These are phyloP conservation scores for Xylaria sp. DNA, from an alignment of 2,329 filamentous ascomycete genomes.

Conservation along the genomic window DNA sequence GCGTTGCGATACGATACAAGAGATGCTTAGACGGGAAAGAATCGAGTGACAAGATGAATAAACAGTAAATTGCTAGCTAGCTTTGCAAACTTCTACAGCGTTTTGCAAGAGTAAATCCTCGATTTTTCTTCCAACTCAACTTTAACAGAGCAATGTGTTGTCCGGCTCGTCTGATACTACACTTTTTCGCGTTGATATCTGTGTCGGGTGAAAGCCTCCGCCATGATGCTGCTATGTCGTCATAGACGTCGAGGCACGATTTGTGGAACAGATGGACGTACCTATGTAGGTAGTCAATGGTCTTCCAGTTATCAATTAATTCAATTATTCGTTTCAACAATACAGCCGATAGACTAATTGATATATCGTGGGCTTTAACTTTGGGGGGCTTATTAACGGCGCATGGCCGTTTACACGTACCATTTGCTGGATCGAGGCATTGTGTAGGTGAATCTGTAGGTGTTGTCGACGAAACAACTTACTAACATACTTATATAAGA, in stretches of 20 bases:
- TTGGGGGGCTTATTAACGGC: too few relatives aligned
- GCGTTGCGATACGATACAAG: not conserved
- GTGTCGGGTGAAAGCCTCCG: not conserved
- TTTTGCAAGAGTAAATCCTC: not conserved
- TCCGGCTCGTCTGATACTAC: not conserved
- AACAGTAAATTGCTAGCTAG: not conserved
- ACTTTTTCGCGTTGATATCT: not conserved
- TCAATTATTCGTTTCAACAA: not conserved
- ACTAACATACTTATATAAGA: not conserved
- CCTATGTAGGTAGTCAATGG: not conserved
- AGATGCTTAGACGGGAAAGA: not conserved
- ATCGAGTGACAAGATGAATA: not conserved
- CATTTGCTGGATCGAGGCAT: not conserved
- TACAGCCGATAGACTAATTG: not conserved
- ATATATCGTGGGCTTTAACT: too few relatives aligned
- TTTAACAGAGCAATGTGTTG: too few relatives aligned
- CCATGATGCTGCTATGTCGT: slow-evolving; percentile 44
- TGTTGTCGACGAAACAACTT: not conserved
- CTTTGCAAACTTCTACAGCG: not conserved
- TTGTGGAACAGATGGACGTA: slow-evolving; percentile 11
- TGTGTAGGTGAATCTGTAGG: not conserved
- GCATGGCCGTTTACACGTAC: not conserved
- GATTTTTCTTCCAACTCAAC: not conserved
- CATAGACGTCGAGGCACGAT: slow-evolving; percentile 35
- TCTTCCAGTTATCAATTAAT: not conserved